Evolutionary conservation across 2,329 filamentous ascomycete genomes (phyloP).

Genomic region (Nothophaeocryptopus gaeumannii): DNA sequence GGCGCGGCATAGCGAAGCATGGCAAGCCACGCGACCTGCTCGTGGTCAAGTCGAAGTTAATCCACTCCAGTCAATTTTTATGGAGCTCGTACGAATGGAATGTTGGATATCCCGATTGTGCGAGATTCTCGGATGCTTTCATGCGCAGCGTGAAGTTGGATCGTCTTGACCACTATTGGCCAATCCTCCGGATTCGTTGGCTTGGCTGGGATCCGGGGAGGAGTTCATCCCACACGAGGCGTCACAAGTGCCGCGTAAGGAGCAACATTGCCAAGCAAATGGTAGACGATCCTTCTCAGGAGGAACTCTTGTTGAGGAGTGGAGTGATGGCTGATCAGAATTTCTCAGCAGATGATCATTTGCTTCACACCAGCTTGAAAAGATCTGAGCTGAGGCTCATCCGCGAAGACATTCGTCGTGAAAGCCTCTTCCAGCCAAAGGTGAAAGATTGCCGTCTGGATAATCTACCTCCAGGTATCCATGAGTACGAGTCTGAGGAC

Average conservation of each 20-base stretch:
- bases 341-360: constrained; percentile 1
- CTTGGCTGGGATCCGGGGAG: no score
- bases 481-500: constrained; percentile 1
- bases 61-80: no score
- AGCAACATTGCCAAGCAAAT: constrained; percentile 5
- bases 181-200: no score
- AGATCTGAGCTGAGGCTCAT: constrained; percentile 14
- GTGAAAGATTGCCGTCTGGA: constrained; percentile 11
- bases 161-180: no score
- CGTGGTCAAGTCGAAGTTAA: no score
- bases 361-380: constrained; percentile 11
- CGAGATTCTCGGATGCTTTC: no score
- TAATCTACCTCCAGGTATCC: constrained; percentile 4
- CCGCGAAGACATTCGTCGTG: constrained; percentile 14
- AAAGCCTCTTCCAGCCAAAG: constrained; percentile 12
- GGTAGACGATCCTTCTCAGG: constrained; percentile 1
- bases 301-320: neutral
- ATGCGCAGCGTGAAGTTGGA: no score
- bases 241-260: neutral
- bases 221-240: neutral
- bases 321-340: neutral
- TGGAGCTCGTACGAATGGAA: no score
- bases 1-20: no score
- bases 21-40: no score
- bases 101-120: no score